A percentile compares a stretch with the other conserved stretches of the same genome.
Conservation (phyloP, 1,284 basidiomycete species). For the Austropuccinia psidii region DNA sequence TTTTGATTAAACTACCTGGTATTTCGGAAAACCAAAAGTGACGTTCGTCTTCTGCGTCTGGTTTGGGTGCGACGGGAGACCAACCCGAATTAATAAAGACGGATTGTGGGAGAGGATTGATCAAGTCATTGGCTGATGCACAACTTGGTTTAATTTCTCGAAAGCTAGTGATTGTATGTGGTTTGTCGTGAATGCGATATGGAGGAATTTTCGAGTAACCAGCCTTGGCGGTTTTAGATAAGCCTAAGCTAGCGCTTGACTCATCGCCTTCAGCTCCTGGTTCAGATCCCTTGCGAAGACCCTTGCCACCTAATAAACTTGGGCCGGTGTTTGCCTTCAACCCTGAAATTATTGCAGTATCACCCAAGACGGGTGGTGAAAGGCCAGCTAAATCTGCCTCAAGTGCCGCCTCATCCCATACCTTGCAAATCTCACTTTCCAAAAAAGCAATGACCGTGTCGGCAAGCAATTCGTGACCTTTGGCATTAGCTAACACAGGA, state of each 20-base stretch:
- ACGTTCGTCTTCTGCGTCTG: slow-evolving; percentile 51
- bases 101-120: slow-evolving; percentile 81
- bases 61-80: slow-evolving; percentile 63
- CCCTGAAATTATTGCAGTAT: slow-evolving; percentile 55
- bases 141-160: slow-evolving; percentile 81
- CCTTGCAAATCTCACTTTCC: slow-evolving; percentile 72
- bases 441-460: slow-evolving; percentile 80
- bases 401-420: slow-evolving; percentile 66
- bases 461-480: slow-evolving; percentile 72
- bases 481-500: slow-evolving; percentile 66
- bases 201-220: slow-evolving; percentile 55
- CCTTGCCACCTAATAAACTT: slow-evolving; percentile 39
- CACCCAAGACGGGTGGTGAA: slow-evolving; percentile 39
- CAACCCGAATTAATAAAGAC: slow-evolving; percentile 85
- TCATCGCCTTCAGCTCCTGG: slow-evolving; percentile 47
- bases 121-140: slow-evolving; percentile 82
- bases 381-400: slow-evolving; percentile 49
- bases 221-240: slow-evolving; percentile 36
- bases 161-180: slow-evolving; percentile 57
- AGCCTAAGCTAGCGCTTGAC: slow-evolving; percentile 39
- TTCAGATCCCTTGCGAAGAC: slow-evolving; percentile 40
- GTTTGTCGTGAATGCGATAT: slow-evolving; percentile 64
- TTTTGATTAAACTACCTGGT: slow-evolving; percentile 65
- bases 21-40: slow-evolving; percentile 83
- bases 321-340: slow-evolving; percentile 57